phyloP scores from a whole-genome alignment of 139 green algal species.

The Chlamydomonas sphaeroides region DNA sequence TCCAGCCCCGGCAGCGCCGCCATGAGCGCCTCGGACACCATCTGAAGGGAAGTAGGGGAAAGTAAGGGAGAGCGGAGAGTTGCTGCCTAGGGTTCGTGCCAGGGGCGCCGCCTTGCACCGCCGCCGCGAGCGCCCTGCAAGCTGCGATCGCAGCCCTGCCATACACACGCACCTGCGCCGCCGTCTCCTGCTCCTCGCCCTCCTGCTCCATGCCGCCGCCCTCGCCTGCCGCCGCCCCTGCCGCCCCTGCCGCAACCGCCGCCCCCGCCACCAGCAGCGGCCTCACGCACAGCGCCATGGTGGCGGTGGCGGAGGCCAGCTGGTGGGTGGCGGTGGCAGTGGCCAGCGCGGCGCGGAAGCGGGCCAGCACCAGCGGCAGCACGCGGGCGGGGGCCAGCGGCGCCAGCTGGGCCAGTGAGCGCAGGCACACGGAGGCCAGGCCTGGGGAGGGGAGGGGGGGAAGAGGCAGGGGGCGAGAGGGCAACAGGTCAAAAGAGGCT shows the following conservation, averaged over 20 bases:
- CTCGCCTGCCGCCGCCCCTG: neutral
- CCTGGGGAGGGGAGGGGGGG: neutral
- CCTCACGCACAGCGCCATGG: conserved; percentile 77
- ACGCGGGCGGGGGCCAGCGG: conserved; percentile 76
- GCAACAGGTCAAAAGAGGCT: too few relatives aligned
- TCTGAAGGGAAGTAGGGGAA: neutral
- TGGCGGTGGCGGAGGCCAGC: conserved; percentile 67
- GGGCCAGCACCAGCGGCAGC: conserved; percentile 78
- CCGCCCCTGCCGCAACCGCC: neutral
- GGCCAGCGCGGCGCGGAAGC: conserved; percentile 76
- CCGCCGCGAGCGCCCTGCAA: too few relatives aligned
- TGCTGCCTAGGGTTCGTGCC: too few relatives aligned
- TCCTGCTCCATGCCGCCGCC: neutral
- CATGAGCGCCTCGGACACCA: conserved; percentile 81
- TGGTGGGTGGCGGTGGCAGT: conserved; percentile 81
- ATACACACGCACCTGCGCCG: conserved; percentile 1
- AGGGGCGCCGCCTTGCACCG: too few relatives aligned
- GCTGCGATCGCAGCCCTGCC: too few relatives aligned
- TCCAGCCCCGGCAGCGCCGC: conserved; percentile 92
- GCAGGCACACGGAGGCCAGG: conserved; percentile 46
- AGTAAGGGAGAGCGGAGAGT: neutral
- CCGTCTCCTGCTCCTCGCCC: conserved; percentile 5
- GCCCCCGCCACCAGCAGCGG: conserved; percentile 83
- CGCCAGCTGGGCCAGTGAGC: conserved; percentile 67
- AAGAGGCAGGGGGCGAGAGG: neutral